A percentile compares a stretch with the other conserved stretches of the same genome.
These are phyloP conservation scores for Cynara cardunculus DNA, from an alignment of 129 eudicot genomes.

Conservation along the genomic window DNA sequence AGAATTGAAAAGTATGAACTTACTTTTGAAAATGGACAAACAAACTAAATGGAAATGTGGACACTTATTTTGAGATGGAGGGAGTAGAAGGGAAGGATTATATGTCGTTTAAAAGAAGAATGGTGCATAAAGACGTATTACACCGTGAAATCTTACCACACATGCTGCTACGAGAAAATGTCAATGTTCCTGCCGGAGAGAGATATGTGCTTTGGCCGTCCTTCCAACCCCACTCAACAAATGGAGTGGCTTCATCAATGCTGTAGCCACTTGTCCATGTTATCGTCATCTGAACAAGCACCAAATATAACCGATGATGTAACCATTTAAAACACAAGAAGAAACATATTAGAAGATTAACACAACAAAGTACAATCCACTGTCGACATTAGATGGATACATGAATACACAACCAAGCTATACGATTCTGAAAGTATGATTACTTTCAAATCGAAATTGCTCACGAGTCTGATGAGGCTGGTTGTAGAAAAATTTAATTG, in stretches of 20 bases:
- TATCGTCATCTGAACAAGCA: constrained; percentile 55
- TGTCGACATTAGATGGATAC: background rate
- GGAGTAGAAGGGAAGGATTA: background rate
- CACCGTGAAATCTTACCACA: constrained; percentile 52
- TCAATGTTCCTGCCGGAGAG: constrained; percentile 71
- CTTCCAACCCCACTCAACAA: constrained; percentile 59
- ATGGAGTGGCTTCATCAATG: constrained; percentile 71
- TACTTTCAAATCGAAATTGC: background rate
- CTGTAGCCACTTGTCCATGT: constrained; percentile 89
- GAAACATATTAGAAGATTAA: background rate
- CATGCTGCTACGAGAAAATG: constrained; percentile 56
- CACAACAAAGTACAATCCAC: background rate
- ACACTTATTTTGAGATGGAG: background rate
- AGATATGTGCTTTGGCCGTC: constrained; percentile 31
- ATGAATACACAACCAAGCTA: background rate
- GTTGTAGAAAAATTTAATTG: background rate
- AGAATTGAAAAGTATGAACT: background rate
- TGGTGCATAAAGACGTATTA: background rate
- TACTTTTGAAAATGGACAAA: background rate
- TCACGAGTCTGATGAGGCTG: background rate
- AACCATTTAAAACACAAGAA: constrained; percentile 7
- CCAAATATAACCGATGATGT: background rate
- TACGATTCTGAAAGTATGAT: background rate
- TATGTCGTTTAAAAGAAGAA: background rate
- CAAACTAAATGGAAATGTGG: background rate